Evolutionary conservation across 441 rosid genomes (phyloP).

Genomic region (Bocquillonia castaneifolia): DNA sequence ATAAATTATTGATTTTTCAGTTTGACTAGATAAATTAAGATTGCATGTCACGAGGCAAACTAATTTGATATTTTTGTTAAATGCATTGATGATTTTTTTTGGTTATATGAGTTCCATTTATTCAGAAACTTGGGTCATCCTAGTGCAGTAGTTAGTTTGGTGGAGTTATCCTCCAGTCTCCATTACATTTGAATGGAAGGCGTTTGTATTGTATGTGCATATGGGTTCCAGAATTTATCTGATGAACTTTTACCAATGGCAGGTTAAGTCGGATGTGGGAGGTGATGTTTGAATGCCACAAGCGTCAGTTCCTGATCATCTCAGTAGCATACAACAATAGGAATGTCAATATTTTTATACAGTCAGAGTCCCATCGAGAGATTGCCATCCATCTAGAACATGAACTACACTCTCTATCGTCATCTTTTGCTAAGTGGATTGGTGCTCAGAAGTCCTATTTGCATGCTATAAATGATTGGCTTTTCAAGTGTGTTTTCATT

Average conservation of each 20-base stretch:
- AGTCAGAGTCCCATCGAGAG: slow-evolving; percentile 63
- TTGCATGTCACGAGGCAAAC: not conserved
- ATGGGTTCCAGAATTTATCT: not conserved
- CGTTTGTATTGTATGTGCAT: not conserved
- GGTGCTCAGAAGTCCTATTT: slow-evolving; percentile 71
- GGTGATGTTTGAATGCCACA: slow-evolving; percentile 86
- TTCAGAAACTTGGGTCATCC: not conserved
- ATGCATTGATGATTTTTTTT: no score
- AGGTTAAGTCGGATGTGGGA: slow-evolving; percentile 97
- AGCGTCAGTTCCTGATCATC: slow-evolving; percentile 58
- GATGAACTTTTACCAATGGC: slow-evolving; percentile 19
- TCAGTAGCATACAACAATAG: slow-evolving; percentile 41
- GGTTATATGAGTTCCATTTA: not conserved
- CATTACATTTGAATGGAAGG: not conserved
- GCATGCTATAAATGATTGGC: slow-evolving; percentile 64
- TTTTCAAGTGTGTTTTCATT: slow-evolving; percentile 54
- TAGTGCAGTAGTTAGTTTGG: not conserved
- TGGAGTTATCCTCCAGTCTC: not conserved
- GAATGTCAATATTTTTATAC: slow-evolving; percentile 46
- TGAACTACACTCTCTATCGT: slow-evolving; percentile 53
- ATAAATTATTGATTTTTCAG: no score
- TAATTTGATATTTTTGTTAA: not conserved
- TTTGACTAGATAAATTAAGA: not conserved
- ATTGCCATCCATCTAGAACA: slow-evolving; percentile 56
- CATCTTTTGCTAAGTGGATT: slow-evolving; percentile 73